Base-by-base conservation (phyloP, 768 basidiomycete genomes). In the Termitomyces sp. region DNA sequence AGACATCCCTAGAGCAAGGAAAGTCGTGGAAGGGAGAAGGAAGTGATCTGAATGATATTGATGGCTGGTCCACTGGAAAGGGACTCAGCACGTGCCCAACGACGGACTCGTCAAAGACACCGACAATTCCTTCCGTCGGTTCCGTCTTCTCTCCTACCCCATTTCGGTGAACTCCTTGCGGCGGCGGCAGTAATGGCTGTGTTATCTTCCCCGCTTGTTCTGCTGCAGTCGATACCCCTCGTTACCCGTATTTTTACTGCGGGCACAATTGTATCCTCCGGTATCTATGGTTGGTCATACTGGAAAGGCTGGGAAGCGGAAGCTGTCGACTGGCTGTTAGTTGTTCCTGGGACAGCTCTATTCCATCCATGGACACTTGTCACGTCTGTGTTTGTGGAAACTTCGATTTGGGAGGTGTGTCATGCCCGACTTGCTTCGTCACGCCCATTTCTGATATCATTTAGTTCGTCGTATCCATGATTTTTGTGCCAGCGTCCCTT, bases 331-430 rank as follows among this genome's bases (percentile, higher is more conserved):
- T 95, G 89, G 73, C 78, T 96, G 66, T 85, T 88, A 6, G 76
- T 95, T 58, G 79, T 91, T 12, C 95, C 95, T 5, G 95, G 93
- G 14, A 80, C 82, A 42, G 88, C 87, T 65, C 65, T 93, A 32
- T 92, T 88, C 71, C 86, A 87, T 61, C 96, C 96, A 46, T 99
- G 97, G 97, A 93, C 93, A 3, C 81, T 98, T 63, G 74, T 94
- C n/a, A 95, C 90, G 5, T 89, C 92, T 3, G 88, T 85, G 20
- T 83, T 95, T 59, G 90, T 97, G 18, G 97, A 99, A 74, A 84
- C 86, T 47, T 87, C 81, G 59, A 65, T 95, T 55, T 73, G 91
- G 57, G 95, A 95, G 84, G 97, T 94, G 56, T 66, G 88, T 79
- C 30, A 39, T 50, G 27, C 37, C 20, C 51, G 27, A 37, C 24